These are phyloP conservation scores for Ogataea naganishii DNA, from an alignment of 805 yeast genomes.

Conservation along the genomic window DNA sequence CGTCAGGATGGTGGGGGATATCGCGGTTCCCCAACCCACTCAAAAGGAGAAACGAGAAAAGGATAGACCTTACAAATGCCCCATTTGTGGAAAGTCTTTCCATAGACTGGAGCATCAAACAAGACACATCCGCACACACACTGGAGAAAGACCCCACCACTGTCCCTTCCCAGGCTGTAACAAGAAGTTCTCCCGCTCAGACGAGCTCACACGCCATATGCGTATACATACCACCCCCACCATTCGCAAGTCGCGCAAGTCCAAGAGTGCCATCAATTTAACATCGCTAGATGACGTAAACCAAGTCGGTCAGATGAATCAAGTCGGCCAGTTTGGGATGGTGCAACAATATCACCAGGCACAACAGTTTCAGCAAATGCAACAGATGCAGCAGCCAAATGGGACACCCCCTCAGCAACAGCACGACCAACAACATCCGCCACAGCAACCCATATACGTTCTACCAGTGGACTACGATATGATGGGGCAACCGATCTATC, in stretches of 20 bases:
- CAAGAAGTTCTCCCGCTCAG: constrained; percentile 71
- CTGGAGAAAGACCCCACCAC: constrained; percentile 87
- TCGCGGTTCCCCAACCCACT: constrained; percentile 6
- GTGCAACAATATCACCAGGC: too few relatives aligned
- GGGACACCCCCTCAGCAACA: constrained; percentile 3
- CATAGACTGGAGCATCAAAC: constrained; percentile 88
- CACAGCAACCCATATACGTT: constrained; percentile 7
- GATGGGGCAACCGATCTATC: constrained; percentile 21
- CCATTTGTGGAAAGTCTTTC: constrained; percentile 78
- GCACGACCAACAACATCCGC: neutral
- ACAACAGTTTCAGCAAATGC: constrained; percentile 6
- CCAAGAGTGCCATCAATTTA: too few relatives aligned
- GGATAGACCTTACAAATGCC: constrained; percentile 74
- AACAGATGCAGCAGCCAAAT: constrained; percentile 8
- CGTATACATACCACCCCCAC: constrained; percentile 72
- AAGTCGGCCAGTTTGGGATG: too few relatives aligned
- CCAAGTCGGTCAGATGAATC: too few relatives aligned
- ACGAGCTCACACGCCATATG: constrained; percentile 80
- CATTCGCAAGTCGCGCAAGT: too few relatives aligned
- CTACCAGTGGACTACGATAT: constrained; percentile 23
- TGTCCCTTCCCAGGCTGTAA: constrained; percentile 81
- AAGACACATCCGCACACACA: constrained; percentile 84
- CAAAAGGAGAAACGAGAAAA: constrained; percentile 22
- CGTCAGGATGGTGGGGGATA: constrained; percentile 1
- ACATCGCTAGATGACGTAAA: too few relatives aligned